Percentiles rank a stretch among this genome's conserved stretches.
Evolutionary conservation across 78 protist genomes (phyloP).

Genomic region (Monocercomonoides exilis): DNA sequence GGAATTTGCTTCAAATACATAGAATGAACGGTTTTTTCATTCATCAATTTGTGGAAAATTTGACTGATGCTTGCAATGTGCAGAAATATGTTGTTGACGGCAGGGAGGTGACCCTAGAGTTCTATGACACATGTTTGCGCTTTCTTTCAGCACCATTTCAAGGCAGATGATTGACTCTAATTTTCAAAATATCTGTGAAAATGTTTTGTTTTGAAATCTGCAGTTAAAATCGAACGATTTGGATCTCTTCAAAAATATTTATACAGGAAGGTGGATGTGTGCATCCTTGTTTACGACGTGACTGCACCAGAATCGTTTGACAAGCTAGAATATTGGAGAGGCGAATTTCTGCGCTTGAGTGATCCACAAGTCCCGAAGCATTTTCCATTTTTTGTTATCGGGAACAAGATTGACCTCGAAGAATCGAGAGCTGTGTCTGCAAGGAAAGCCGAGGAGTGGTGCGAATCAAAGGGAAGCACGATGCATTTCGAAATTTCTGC

Average conservation of each 20-base stretch:
- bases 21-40: no score
- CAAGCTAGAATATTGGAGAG: background rate
- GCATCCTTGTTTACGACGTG: background rate
- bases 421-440: background rate
- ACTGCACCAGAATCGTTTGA: background rate
- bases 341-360: background rate
- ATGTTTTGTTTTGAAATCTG: background rate
- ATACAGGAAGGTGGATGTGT: background rate
- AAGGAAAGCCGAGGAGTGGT: no score
- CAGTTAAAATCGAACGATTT: background rate
- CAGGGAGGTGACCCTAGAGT: background rate
- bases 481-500: no score
- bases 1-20: no score
- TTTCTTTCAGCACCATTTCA: background rate
- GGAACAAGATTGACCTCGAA: background rate
- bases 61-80: no score
- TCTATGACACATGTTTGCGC: background rate
- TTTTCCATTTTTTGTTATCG: background rate
- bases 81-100: background rate
- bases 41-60: no score
- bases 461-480: no score
- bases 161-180: background rate
- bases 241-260: background rate
- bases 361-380: background rate
- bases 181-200: background rate